Evolutionary conservation across 2,329 filamentous ascomycete species (phyloP), one percentile per base, ranked within the genome.

Genomic region (Dactylella cylindrospora): DNA sequence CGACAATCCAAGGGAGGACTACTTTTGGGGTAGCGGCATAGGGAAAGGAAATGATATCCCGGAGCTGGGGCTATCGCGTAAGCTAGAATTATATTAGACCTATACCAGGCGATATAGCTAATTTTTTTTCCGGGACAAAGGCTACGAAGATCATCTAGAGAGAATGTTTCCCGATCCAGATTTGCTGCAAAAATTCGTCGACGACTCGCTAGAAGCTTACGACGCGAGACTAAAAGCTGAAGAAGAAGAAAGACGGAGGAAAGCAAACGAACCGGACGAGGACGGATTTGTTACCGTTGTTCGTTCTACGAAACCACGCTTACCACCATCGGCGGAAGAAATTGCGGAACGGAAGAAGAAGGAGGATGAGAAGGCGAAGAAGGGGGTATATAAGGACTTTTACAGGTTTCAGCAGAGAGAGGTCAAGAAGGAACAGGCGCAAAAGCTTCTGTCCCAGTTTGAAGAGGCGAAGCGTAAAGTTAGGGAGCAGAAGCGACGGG

Each of bases 241-340:
- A 67, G 79, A 70, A 66, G 84, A 76, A 74, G 79, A 77, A 70
- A 85, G 75, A 71, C 83, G 81, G 74, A 76, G 80, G 51, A 76
- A 85, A 64, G 83, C 88, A 62, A 85, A 86, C 67, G 84, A 89
- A 69, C 89, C 91, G 0, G 93, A 98, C 72, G 90, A 89, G 70
- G 93, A 98, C 72, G 93, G 93, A 1, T 98, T 98, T 72, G 80
- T 97, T 41, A 97, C 90, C 2, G 93, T 98, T 19, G 86, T 84
- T 1, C 80, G 87, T 50, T 90, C 90, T 20, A 79, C 79, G 60
- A 78, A 85, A 55, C 79, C 79, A 5, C 86, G 85, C n/a, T 84
- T 88, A 1, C 90, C 87, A 1, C 80, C 84, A 50, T 79, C 83
- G 64, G 85, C 85, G 67, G 89, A 86, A 68, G 82, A 84, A 12